These are phyloP conservation scores for Erythrobasidium hasegawianum DNA, from an alignment of 1,284 basidiomycete species.

Conservation along the genomic window DNA sequence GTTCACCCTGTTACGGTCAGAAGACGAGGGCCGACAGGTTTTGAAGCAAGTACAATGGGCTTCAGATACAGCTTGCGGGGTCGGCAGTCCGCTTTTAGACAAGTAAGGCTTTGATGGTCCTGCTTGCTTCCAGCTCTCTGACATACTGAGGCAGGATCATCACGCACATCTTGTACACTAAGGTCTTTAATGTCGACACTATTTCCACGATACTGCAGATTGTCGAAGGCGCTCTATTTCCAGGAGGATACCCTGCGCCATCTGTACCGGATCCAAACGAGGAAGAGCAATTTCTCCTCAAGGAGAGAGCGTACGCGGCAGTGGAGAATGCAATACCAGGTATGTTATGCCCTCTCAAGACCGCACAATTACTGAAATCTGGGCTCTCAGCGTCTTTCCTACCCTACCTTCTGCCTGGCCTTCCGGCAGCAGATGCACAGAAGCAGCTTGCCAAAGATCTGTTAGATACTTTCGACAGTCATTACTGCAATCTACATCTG, in stretches of 20 bases:
- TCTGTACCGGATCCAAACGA: constrained; percentile 62
- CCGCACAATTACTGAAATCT: background rate
- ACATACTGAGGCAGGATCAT: constrained; percentile 54
- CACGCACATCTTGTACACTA: constrained; percentile 59
- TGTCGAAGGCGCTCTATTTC: constrained; percentile 66
- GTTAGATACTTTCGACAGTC: constrained; percentile 59
- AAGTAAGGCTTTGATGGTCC: constrained; percentile 39
- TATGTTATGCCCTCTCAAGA: constrained; percentile 40
- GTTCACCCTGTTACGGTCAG: constrained; percentile 36
- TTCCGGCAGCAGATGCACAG: background rate
- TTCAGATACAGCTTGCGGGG: background rate
- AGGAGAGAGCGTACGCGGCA: constrained; percentile 56
- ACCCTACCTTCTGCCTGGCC: background rate
- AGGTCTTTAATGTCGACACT: constrained; percentile 57
- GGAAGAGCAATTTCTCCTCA: constrained; percentile 63
- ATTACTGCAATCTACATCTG: constrained; percentile 64
- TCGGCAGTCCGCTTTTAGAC: constrained; percentile 41
- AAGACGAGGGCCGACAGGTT: constrained; percentile 40
- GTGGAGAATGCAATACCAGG: constrained; percentile 55
- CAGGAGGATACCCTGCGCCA: constrained; percentile 70
- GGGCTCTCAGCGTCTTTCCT: constrained; percentile 10
- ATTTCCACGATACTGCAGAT: constrained; percentile 55
- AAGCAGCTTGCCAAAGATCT: constrained; percentile 52
- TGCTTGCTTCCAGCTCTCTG: constrained; percentile 11
- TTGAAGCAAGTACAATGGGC: constrained; percentile 41